A percentile compares a stretch with the other conserved stretches of the same genome.
Conservation (phyloP, 1,284 basidiomycete genomes). For the Polyporus tsugae region DNA sequence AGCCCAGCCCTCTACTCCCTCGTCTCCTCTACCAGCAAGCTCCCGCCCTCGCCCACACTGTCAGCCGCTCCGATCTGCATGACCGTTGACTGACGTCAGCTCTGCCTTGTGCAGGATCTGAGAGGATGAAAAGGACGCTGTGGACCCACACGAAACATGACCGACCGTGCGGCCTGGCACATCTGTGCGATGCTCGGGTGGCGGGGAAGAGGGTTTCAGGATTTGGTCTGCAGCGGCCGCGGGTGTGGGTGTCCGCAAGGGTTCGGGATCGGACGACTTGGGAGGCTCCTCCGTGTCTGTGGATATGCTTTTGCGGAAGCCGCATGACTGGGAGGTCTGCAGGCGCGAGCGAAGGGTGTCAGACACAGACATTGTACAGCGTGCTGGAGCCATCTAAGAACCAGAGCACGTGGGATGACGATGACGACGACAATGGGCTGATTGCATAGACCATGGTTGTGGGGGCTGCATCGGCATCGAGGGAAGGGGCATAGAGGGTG, state of each 20-base stretch:
- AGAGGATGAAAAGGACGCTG: conserved; percentile 34
- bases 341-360: conserved; percentile 54
- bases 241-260: conserved; percentile 38
- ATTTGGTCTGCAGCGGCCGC: conserved; percentile 23
- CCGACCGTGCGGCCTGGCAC: conserved; percentile 33
- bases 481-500: conserved; percentile 44
- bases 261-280: conserved; percentile 37
- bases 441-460: conserved; percentile 60
- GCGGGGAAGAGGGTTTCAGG: conserved; percentile 32
- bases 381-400: conserved; percentile 26
- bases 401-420: conserved; percentile 53
- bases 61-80: too few relatives aligned
- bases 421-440: conserved; percentile 79
- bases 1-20: too few relatives aligned
- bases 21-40: too few relatives aligned
- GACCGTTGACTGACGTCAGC: conserved; percentile 51
- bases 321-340: conserved; percentile 28
- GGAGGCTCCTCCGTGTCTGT: conserved; percentile 34
- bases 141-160: conserved; percentile 32
- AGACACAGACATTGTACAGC: conserved; percentile 43
- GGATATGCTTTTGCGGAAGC: conserved; percentile 44
- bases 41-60: too few relatives aligned
- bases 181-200: conserved; percentile 28
- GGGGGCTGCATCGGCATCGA: conserved; percentile 29
- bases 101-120: conserved; percentile 32